phyloP scores from a whole-genome alignment of 371 early-diverging fungal genomes.

The Fennellomyces sp. region DNA sequence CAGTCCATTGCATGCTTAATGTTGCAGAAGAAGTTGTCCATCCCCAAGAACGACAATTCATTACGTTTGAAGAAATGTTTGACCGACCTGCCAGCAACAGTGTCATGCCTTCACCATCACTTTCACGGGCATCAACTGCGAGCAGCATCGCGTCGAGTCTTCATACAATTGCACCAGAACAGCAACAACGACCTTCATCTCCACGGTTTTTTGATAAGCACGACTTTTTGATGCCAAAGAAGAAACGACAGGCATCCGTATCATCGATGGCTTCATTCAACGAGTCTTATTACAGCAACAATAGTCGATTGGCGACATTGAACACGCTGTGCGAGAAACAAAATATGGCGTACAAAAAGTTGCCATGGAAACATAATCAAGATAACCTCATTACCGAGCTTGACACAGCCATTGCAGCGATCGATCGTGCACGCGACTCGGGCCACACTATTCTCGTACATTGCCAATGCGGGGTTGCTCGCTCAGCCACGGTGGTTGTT shows the following conservation, averaged over 20 bases:
- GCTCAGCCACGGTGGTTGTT: conserved; percentile 86
- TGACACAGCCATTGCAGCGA: conserved; percentile 68
- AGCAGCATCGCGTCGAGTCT: conserved; percentile 31
- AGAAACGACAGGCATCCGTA: conserved; percentile 1
- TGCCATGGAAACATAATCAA: conserved; percentile 83
- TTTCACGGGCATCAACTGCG: conserved; percentile 35
- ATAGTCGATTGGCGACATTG: background rate
- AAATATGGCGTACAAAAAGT: conserved; percentile 55
- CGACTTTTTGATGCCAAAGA: background rate
- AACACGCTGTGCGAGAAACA: background rate
- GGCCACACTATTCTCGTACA: conserved; percentile 78
- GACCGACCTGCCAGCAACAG: background rate
- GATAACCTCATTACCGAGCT: conserved; percentile 69
- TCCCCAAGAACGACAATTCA: conserved; percentile 35
- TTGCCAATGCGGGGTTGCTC: conserved; percentile 89
- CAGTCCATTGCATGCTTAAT: conserved; percentile 70
- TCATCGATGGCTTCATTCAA: conserved; percentile 1
- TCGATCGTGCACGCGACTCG: conserved; percentile 61
- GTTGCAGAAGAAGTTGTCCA: conserved; percentile 77
- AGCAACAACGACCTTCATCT: background rate
- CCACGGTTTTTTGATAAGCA: background rate
- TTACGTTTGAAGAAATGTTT: conserved; percentile 25
- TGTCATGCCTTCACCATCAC: conserved; percentile 32
- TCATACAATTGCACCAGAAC: conserved; percentile 15
- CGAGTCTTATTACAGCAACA: background rate